These are phyloP conservation scores for Russula ochroleuca DNA, from an alignment of 768 basidiomycete species.

Conservation along the genomic window DNA sequence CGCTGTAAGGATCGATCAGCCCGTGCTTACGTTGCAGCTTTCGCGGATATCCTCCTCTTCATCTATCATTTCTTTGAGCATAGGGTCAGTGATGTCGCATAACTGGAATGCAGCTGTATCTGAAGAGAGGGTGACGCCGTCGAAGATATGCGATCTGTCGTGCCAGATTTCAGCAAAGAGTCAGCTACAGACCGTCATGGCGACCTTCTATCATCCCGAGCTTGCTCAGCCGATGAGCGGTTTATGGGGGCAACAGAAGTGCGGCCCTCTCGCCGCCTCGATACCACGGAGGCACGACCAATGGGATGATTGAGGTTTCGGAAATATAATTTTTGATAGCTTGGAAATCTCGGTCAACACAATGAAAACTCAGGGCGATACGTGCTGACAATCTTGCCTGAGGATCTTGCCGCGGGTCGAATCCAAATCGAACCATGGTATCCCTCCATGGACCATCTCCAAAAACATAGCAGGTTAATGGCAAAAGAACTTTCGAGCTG, in stretches of 20 bases:
- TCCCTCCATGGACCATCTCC: conserved; percentile 94
- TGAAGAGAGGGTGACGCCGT: conserved; percentile 72
- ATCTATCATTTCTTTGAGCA: conserved; percentile 77
- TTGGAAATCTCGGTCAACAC: conserved; percentile 4
- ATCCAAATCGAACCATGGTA: conserved; percentile 77
- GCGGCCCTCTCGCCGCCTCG: conserved; percentile 56
- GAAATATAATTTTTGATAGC: conserved; percentile 91
- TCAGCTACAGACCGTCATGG: conserved; percentile 21
- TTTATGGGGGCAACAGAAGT: conserved; percentile 28
- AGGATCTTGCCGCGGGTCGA: conserved; percentile 79
- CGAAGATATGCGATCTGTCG: conserved; percentile 72
- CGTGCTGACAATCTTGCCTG: conserved; percentile 66
- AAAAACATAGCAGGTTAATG: conserved; percentile 82
- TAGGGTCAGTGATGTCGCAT: conserved; percentile 84
- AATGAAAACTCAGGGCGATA: background rate
- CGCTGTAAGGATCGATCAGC: conserved; percentile 1
- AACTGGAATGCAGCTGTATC: conserved; percentile 94
- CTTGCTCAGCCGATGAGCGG: conserved; percentile 38
- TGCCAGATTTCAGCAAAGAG: background rate
- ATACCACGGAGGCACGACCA: conserved; percentile 68
- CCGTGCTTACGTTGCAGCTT: conserved; percentile 63
- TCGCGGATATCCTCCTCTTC: conserved; percentile 65
- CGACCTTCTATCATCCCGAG: conserved; percentile 28
- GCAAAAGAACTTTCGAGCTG: conserved; percentile 79
- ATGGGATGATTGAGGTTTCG: conserved; percentile 83